phyloP scores from a whole-genome alignment of 2,329 filamentous ascomycete genomes.

The Fusarium algeriense region DNA sequence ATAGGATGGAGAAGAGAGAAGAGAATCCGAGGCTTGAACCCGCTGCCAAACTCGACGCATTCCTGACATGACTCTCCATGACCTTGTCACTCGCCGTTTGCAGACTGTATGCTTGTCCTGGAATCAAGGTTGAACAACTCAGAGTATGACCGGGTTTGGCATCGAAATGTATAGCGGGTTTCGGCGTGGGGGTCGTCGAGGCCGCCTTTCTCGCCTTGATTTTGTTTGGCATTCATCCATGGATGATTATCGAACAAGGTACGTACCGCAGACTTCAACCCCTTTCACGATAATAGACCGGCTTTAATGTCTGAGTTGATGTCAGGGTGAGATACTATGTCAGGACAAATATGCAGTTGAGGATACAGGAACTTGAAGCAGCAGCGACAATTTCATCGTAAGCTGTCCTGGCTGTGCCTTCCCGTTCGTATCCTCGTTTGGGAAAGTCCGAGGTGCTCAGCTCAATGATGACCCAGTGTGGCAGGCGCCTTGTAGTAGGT shows the following conservation, averaged over 20 bases:
- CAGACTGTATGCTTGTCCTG: not conserved
- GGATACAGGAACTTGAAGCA: slow-evolving; percentile 17
- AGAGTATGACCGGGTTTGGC: not conserved
- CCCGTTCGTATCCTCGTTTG: not conserved
- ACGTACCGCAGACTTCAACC: slow-evolving; percentile 1
- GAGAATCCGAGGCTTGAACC: not conserved
- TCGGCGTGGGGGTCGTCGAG: slow-evolving; percentile 17
- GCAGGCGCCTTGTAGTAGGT: not conserved
- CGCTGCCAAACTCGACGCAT: slow-evolving; percentile 7
- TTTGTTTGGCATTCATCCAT: not conserved
- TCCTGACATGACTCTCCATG: slow-evolving; percentile 7
- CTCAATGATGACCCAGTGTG: not conserved
- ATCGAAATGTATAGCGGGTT: slow-evolving; percentile 11
- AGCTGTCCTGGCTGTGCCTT: slow-evolving; percentile 1
- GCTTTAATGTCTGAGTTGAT: not conserved
- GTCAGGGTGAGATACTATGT: not conserved
- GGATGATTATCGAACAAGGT: not conserved
- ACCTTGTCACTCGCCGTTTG: not conserved
- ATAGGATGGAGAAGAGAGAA: not conserved
- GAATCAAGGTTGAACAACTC: not conserved
- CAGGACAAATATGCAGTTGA: not conserved
- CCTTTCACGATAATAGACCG: slow-evolving; percentile 23
- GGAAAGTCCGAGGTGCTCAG: not conserved
- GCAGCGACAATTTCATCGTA: not conserved
- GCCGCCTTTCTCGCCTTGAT: not conserved